Base-by-base conservation (phyloP, 2,329 filamentous ascomycete genomes). In the Aspergillus fructus region DNA sequence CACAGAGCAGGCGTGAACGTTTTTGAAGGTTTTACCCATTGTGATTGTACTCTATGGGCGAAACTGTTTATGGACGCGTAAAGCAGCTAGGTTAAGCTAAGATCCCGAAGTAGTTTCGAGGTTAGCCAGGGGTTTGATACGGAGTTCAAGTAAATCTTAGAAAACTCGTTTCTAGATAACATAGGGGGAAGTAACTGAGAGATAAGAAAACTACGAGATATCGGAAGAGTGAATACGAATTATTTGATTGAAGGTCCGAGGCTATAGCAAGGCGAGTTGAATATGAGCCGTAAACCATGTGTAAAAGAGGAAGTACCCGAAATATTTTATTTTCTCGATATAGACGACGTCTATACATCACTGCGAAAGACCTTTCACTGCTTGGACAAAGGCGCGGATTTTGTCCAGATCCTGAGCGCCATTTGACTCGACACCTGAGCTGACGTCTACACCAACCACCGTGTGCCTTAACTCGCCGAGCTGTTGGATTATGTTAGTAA, bases 401-500 rank as follows among this genome's bases (percentile, higher is more conserved):
- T 89, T 96, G 17, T 85, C 84, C 56, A 93, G 67, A 73, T 88
- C 89, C 75, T 99, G 94, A 70, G 85, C 80, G 2, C 92, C 93
- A 65, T 89, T 84, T 37, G 86, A 87, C 76, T 97, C 94, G 2
- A 99, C 92, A 0, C 96, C 96, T 68, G 91, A 96, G 74, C 92
- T 96, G 19, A 96, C 91, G 78, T 99, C 94, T 3, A 99, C 89
- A 2, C 89, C 93, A 34, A 92, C 78, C 12, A 97, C 84, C 59
- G 87, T 85, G 9, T 79, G 79, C 24, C 80, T 79, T 9, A 85
- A 72, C 6, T 83, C 78, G 0, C 86, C 88, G 15, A 93, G 77
- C 13, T 83, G 81, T 21, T 80, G 77, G 17, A 99, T 78, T 7
- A 85, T 82, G 5, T 85, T 79, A 1, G 78, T 79, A 5, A 99